Evolutionary conservation across 345 rosid genomes (phyloP).

Genomic region (Hypericum perforatum): DNA sequence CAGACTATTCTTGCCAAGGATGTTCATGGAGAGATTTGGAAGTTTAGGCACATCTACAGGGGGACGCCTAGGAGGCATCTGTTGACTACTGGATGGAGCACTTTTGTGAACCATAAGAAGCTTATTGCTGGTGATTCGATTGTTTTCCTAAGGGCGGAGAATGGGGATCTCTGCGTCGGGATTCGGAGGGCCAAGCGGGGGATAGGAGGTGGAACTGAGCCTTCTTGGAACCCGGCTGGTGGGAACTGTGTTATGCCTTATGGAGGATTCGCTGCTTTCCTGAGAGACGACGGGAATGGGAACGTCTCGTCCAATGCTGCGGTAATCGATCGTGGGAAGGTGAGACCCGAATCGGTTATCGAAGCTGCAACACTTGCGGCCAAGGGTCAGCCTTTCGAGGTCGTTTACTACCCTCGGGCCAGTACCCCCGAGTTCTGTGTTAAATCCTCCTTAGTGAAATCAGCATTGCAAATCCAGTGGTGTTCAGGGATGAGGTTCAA

Average conservation of each 20-base stretch:
- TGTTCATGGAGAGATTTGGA: slow-evolving; percentile 85
- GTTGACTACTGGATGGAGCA: slow-evolving; percentile 97
- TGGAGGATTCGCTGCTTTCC: slow-evolving; percentile 46
- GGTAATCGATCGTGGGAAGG: too few species aligned
- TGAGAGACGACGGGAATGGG: slow-evolving; percentile 38
- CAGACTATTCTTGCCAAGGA: slow-evolving; percentile 90
- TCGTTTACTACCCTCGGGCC: slow-evolving; percentile 75
- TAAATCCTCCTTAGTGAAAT: slow-evolving; percentile 50
- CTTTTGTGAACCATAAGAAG: slow-evolving; percentile 93
- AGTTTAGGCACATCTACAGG: slow-evolving; percentile 88
- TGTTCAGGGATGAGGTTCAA: slow-evolving; percentile 87
- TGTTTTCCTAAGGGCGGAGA: slow-evolving; percentile 73
- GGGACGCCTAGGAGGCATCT: slow-evolving; percentile 96
- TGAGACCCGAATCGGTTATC: slow-evolving; percentile 52
- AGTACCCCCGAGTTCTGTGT: slow-evolving; percentile 82
- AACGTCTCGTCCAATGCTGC: slow-evolving; percentile 18
- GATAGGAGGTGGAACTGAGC: slow-evolving; percentile 55
- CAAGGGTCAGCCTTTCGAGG: slow-evolving; percentile 59
- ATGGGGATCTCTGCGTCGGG: slow-evolving; percentile 90
- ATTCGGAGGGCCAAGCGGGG: slow-evolving; percentile 81
- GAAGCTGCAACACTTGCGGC: slow-evolving; percentile 70
- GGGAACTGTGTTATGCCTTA: slow-evolving; percentile 38
- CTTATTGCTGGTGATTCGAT: slow-evolving; percentile 94
- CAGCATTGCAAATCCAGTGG: slow-evolving; percentile 77
- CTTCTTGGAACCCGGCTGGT: slow-evolving; percentile 29